A percentile compares a stretch with the other conserved stretches of the same genome.
Conservation (phyloP, 1,284 basidiomycete genomes). For the Fistulina hepatica region DNA sequence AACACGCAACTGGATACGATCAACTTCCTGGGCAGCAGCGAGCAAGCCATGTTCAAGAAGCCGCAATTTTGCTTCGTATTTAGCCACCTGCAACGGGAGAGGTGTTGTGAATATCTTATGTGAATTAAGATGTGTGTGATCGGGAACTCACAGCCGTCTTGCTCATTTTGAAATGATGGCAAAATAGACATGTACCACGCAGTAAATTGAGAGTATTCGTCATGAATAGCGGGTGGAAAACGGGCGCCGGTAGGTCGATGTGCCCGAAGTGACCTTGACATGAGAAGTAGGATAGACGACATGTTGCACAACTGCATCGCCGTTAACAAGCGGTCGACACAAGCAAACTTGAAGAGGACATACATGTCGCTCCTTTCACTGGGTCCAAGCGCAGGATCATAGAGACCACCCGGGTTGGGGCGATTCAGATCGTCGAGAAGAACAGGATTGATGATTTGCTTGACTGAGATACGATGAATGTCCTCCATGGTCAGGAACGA, state of each 20-base stretch:
- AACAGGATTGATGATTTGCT: slow-evolving; percentile 90
- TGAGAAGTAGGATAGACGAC: slow-evolving; percentile 81
- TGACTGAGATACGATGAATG: slow-evolving; percentile 88
- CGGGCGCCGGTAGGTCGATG: slow-evolving; percentile 91
- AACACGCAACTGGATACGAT: slow-evolving; percentile 41
- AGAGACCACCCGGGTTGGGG: slow-evolving; percentile 88
- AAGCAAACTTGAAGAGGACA: slow-evolving; percentile 29
- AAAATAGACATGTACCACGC: slow-evolving; percentile 89
- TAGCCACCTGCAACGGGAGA: slow-evolving; percentile 46
- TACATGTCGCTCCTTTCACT: slow-evolving; percentile 82
- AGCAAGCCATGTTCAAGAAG: slow-evolving; percentile 86
- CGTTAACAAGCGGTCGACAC: slow-evolving; percentile 6
- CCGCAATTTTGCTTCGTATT: slow-evolving; percentile 81
- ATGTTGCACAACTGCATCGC: slow-evolving; percentile 77
- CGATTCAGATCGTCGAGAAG: slow-evolving; percentile 91
- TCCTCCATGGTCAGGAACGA: slow-evolving; percentile 92
- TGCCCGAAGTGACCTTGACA: slow-evolving; percentile 99
- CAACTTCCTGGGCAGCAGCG: slow-evolving; percentile 70
- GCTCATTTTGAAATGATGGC: slow-evolving; percentile 85
- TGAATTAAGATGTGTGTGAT: slow-evolving; percentile 3
- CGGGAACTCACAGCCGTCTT: slow-evolving; percentile 55
- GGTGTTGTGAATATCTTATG: slow-evolving; percentile 1
- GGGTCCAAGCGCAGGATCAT: slow-evolving; percentile 93
- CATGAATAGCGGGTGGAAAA: slow-evolving; percentile 98
- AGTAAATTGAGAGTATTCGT: slow-evolving; percentile 84